These are phyloP conservation scores for Zelopaecilomyces penicillatus DNA, from an alignment of 2,329 filamentous ascomycete species.

Conservation along the genomic window DNA sequence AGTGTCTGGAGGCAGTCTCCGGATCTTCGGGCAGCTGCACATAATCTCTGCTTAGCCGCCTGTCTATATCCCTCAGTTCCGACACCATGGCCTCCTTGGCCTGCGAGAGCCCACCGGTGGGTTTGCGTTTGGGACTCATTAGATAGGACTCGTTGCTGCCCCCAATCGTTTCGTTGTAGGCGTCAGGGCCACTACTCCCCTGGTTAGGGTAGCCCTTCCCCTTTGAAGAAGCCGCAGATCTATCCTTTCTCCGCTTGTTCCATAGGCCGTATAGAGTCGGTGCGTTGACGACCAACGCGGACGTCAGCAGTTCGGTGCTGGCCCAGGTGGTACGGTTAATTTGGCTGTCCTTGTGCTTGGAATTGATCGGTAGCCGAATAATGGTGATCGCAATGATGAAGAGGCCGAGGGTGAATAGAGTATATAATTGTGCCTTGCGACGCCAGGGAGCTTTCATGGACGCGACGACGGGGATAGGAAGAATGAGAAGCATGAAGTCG, in stretches of 20 bases:
- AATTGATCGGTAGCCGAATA: conserved; percentile 29
- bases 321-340: conserved; percentile 29
- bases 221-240: conserved; percentile 2
- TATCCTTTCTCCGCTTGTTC: conserved; percentile 18
- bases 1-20: conserved; percentile 2
- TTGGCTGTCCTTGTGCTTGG: conserved; percentile 24
- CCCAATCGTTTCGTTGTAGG: conserved; percentile 3
- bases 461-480: conserved; percentile 20
- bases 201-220: background rate
- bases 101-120: background rate
- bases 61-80: conserved; percentile 1
- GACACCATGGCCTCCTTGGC: conserved; percentile 5
- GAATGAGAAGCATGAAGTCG: conserved; percentile 19
- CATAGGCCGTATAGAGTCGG: conserved; percentile 28
- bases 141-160: conserved; percentile 1
- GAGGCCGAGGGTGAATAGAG: conserved; percentile 28
- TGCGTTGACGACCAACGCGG: conserved; percentile 28
- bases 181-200: background rate
- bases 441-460: conserved; percentile 18
- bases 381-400: conserved; percentile 32
- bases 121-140: conserved; percentile 1
- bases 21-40: conserved; percentile 4
- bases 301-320: conserved; percentile 26
- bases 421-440: conserved; percentile 23
- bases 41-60: conserved; percentile 2